Percentiles rank a stretch among this genome's conserved stretches.
These are phyloP conservation scores for Diplotaxis tenuifolia DNA, from an alignment of 345 rosid species.

Conservation along the genomic window DNA sequence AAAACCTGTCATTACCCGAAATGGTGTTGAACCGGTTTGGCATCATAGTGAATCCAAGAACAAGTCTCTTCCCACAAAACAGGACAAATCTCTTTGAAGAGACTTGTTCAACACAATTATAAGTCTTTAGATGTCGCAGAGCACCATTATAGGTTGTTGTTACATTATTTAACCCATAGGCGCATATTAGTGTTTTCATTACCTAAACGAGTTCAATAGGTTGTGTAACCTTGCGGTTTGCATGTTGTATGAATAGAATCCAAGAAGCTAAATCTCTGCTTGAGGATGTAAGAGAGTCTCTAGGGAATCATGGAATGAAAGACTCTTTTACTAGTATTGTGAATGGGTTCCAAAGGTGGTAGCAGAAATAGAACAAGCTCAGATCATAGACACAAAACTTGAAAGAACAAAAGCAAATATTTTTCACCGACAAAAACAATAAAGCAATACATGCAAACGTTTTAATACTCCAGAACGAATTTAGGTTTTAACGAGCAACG, in stretches of 20 bases:
- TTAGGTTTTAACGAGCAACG: constrained; percentile 25
- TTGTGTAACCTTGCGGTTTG: constrained; percentile 66
- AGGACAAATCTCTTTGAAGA: no score
- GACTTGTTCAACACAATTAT: no score
- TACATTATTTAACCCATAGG: background rate
- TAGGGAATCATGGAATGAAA: constrained; percentile 40
- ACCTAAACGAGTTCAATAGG: background rate
- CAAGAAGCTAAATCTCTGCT: constrained; percentile 63
- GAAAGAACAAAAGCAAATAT: constrained; percentile 22
- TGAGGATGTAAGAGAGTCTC: constrained; percentile 47
- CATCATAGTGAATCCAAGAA: no score
- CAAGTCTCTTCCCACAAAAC: no score
- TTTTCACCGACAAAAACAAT: constrained; percentile 33
- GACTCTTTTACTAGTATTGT: constrained; percentile 46
- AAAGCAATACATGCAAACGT: constrained; percentile 35
- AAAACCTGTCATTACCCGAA: no score
- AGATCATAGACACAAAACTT: background rate
- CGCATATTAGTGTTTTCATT: background rate
- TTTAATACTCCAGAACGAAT: constrained; percentile 21
- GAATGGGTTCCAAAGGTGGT: constrained; percentile 54
- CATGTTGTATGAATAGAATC: constrained; percentile 60
- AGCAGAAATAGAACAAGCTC: constrained; percentile 36
- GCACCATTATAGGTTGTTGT: constrained; percentile 53
- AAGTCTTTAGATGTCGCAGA: no score
- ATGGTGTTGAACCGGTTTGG: no score